Conservation (phyloP, 148 eudicot genomes). For the Hydrangea macrophylla region DNA sequence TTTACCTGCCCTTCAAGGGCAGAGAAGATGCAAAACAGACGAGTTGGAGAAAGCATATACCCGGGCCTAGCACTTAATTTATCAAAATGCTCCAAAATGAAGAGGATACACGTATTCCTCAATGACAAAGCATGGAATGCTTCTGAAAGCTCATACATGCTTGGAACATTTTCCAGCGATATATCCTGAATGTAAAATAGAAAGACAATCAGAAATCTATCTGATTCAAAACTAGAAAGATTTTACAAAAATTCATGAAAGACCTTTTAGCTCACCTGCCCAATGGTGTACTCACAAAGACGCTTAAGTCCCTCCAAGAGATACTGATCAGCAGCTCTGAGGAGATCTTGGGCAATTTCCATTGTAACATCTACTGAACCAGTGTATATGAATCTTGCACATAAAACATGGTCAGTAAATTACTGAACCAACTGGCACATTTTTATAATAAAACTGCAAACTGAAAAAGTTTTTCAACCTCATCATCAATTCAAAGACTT, state of each 20-base stretch:
- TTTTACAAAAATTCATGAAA: not conserved
- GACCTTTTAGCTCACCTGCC: constrained; percentile 48
- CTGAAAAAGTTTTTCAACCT: constrained; percentile 39
- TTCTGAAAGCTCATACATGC: constrained; percentile 84
- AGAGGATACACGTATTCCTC: constrained; percentile 74
- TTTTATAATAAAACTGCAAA: not conserved
- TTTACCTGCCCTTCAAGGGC: not conserved
- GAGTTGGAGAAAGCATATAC: constrained; percentile 38
- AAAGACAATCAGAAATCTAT: constrained; percentile 12
- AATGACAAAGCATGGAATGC: constrained; percentile 70
- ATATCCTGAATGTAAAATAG: constrained; percentile 44
- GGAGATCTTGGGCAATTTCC: constrained; percentile 89
- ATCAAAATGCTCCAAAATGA: constrained; percentile 80
- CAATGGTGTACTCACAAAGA: constrained; percentile 84
- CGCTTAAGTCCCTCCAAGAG: constrained; percentile 92
- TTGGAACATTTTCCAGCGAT: constrained; percentile 66
- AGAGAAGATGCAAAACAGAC: not conserved
- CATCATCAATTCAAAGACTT: constrained; percentile 96
- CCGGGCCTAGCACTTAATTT: constrained; percentile 53
- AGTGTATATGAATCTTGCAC: constrained; percentile 81
- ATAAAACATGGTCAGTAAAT: not conserved
- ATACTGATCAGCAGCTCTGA: constrained; percentile 95
- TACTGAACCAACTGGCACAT: constrained; percentile 3
- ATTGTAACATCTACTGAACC: constrained; percentile 71
- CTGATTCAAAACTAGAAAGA: not conserved